A percentile compares a stretch with the other conserved stretches of the same genome.
phyloP scores from a whole-genome alignment of 2,329 filamentous ascomycete species.

The Aureobasidium pullulans region DNA sequence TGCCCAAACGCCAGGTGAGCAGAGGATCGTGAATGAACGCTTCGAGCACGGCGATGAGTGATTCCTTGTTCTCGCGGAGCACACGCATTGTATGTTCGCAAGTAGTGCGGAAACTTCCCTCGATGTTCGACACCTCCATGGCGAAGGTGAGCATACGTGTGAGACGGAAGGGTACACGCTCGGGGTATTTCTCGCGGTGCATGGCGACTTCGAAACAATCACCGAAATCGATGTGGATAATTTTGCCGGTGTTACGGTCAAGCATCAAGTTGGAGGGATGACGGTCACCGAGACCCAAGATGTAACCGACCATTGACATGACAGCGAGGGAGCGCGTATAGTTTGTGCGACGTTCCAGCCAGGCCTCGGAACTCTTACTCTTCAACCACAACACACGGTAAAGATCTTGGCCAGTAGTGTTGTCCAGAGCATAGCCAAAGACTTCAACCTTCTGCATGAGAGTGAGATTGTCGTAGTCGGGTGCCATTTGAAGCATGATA shows the following conservation, averaged over 20 bases:
- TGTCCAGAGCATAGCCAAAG: slow-evolving; percentile 97
- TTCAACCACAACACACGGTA: slow-evolving; percentile 98
- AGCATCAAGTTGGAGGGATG: slow-evolving; percentile 98
- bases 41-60: slow-evolving; percentile 95
- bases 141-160: slow-evolving; percentile 99
- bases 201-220: slow-evolving; percentile 99
- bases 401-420: slow-evolving; percentile 96
- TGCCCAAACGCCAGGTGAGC: slow-evolving; percentile 83
- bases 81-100: slow-evolving; percentile 99
- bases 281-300: slow-evolving; percentile 89
- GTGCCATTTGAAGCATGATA: slow-evolving; percentile 99
- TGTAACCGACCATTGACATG: slow-evolving; percentile 99
- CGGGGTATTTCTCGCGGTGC: slow-evolving; percentile 98
- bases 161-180: slow-evolving; percentile 92
- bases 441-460: slow-evolving; percentile 99
- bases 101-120: slow-evolving; percentile 95
- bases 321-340: slow-evolving; percentile 95
- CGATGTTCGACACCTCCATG: slow-evolving; percentile 99
- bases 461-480: slow-evolving; percentile 96
- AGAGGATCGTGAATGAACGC: slow-evolving; percentile 99
- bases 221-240: slow-evolving; percentile 97
- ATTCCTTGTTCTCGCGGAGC: slow-evolving; percentile 93
- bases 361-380: slow-evolving; percentile 95
- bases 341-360: slow-evolving; percentile 96
- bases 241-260: slow-evolving; percentile 89